phyloP scores from a whole-genome alignment of 208 protist species.

The Herpetomonas samuelpessoai region DNA sequence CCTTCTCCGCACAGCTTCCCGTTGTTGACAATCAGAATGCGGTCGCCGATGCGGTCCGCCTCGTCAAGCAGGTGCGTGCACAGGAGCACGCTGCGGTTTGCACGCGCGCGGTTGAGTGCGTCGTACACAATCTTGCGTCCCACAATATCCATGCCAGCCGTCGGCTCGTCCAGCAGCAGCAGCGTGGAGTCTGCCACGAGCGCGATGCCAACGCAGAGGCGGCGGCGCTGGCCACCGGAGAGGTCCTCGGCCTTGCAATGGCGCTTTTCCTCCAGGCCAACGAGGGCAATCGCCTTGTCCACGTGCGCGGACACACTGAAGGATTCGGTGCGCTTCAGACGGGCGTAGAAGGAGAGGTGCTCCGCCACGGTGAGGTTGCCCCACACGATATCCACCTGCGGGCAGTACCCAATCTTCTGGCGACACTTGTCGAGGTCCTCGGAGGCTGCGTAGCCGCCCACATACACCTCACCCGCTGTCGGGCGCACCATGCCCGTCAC shows the following conservation, averaged over 20 bases:
- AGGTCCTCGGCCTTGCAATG: slow-evolving; percentile 40
- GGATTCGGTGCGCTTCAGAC: slow-evolving; percentile 72
- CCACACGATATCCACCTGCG: slow-evolving; percentile 94
- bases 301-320: slow-evolving; percentile 50
- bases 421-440: slow-evolving; percentile 59
- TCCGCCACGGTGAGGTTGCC: slow-evolving; percentile 86
- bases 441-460: slow-evolving; percentile 48
- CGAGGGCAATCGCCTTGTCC: slow-evolving; percentile 39
- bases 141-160: slow-evolving; percentile 86
- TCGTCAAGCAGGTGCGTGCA: slow-evolving; percentile 96
- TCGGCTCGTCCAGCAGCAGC: slow-evolving; percentile 91
- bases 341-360: slow-evolving; percentile 92
- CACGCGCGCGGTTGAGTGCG: slow-evolving; percentile 40
- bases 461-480: slow-evolving; percentile 62
- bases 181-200: slow-evolving; percentile 75
- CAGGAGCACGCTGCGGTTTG: slow-evolving; percentile 60
- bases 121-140: slow-evolving; percentile 75
- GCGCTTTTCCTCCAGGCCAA: slow-evolving; percentile 61
- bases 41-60: slow-evolving; percentile 94
- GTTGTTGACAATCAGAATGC: slow-evolving; percentile 91
- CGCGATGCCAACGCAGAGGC: slow-evolving; percentile 80
- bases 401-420: slow-evolving; percentile 92
- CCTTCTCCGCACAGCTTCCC: slow-evolving; percentile 63
- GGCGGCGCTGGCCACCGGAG: slow-evolving; percentile 82
- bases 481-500: slow-evolving; percentile 68